Evolutionary conservation across 2,329 filamentous ascomycete genomes (phyloP).

Genomic region (Aspergillus novoparasiticus): DNA sequence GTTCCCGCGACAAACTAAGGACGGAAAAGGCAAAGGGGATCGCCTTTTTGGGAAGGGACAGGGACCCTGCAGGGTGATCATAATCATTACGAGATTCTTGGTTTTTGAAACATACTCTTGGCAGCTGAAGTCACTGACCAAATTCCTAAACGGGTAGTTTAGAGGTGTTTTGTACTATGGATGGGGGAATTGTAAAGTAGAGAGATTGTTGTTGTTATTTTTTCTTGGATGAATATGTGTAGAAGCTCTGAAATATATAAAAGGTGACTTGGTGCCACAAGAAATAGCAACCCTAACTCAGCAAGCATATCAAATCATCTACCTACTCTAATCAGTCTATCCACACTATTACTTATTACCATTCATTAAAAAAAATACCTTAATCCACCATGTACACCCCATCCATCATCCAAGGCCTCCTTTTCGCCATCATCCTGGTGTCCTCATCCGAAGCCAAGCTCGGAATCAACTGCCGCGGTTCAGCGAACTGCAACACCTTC

Average conservation of each 20-base stretch:
- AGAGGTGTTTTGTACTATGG: not conserved
- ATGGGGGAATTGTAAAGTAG: not conserved
- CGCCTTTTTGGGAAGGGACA: not conserved
- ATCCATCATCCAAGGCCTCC: not conserved
- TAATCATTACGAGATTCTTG: not conserved
- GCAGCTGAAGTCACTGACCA: not conserved
- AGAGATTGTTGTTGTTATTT: not conserved
- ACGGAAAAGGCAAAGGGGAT: not conserved
- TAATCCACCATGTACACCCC: not conserved
- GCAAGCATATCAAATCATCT: not conserved
- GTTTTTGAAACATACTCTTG: not conserved
- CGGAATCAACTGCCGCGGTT: conserved; percentile 1
- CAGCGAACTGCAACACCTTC: not conserved
- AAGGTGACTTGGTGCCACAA: not conserved
- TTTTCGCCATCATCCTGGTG: not conserved
- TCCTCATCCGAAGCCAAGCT: not conserved
- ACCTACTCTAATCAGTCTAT: too few relatives aligned
- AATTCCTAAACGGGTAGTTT: not conserved
- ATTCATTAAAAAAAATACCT: not conserved
- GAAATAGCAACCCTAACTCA: not conserved
- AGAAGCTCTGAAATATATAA: not conserved
- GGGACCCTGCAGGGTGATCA: not conserved
- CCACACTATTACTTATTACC: too few relatives aligned
- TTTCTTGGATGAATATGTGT: not conserved
- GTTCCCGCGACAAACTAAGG: not conserved